Evolutionary conservation across 2,329 filamentous ascomycete genomes (phyloP), one percentile per base, ranked within the genome.

Genomic region (Claviceps cyperi): DNA sequence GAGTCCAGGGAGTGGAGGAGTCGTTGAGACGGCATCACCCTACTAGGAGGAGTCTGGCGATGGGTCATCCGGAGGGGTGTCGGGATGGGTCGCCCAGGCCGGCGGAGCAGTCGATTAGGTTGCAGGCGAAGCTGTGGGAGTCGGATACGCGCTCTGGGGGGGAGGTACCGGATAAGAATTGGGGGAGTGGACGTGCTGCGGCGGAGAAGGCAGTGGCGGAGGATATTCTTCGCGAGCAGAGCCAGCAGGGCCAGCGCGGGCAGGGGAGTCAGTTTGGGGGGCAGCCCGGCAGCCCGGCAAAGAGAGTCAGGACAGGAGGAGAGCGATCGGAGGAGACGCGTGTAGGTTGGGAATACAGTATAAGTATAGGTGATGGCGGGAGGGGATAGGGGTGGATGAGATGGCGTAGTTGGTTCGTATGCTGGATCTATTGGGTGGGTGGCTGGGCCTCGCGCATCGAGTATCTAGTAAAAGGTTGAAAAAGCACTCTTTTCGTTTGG

Each of bases 21-120:
- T 81, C 91, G 80, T 73, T 87, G 54, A 81, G 83, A 15, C 74
- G 78, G 38, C 73, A 78, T 47, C 66, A 74, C 1, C 68, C 72
- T 9, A 69, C n/a, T n/a, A 19, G 19, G n/a, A 35, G 73, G 59
- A 76, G 72, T 54, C 75, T 77, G 22, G 76, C 77, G 41, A 66
- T 74, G 3, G 69, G 67, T 0, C 66, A 64, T 52, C 69, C 72
- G 1, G 63, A 62, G 2, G 68, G 61, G 6, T 71, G 69, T 14
- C 65, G 69, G 24, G 71, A 74, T 44, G 69, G 55, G 17, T 71
- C 70, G 8, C 71, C 72, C 1, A 62, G 62, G 1, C 67, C 70
- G 14, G 61, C 65, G 2, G 74, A 76, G 53, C 57, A 57, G 58
- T 67, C 69, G 21, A 69, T 66, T 5, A 69, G 69, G 52, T 63